Percentiles rank a stretch among this genome's conserved stretches.
Conservation (phyloP, 2,329 filamentous ascomycete genomes). For the Dendryphion nanum region DNA sequence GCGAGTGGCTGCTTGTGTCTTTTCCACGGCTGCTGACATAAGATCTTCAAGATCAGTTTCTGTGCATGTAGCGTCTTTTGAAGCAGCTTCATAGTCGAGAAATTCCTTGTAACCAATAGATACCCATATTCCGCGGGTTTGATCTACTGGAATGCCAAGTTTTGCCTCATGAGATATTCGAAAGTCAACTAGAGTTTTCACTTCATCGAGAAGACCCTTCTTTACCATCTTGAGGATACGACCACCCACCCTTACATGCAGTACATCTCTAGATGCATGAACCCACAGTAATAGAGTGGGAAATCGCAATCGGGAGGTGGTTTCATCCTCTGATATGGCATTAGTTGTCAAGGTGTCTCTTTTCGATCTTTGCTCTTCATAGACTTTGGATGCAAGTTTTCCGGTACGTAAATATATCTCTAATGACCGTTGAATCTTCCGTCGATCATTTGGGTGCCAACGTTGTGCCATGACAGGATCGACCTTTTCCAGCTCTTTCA, state of each 20-base stretch:
- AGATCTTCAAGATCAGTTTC: conserved; percentile 53
- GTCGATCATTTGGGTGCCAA: conserved; percentile 91
- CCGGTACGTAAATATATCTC: conserved; percentile 88
- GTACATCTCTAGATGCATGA: conserved; percentile 66
- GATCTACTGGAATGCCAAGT: conserved; percentile 60
- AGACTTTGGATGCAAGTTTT: conserved; percentile 78
- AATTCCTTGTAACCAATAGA: conserved; percentile 97
- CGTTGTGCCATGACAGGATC: conserved; percentile 85
- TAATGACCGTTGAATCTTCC: conserved; percentile 86
- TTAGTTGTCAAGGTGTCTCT: conserved; percentile 29
- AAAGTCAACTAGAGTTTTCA: conserved; percentile 53
- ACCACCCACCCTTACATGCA: conserved; percentile 69
- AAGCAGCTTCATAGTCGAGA: conserved; percentile 61
- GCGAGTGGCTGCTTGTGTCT: conserved; percentile 77
- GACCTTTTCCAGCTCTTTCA: conserved; percentile 71
- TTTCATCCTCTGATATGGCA: not conserved
- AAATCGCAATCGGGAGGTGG: conserved; percentile 44
- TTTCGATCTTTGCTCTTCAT: conserved; percentile 65
- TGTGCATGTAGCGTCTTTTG: conserved; percentile 23
- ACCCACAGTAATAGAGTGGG: conserved; percentile 81
- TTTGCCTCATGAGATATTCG: conserved; percentile 44
- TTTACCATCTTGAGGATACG: conserved; percentile 84
- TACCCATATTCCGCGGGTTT: conserved; percentile 86
- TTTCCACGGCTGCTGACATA: conserved; percentile 62
- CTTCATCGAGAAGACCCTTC: conserved; percentile 63